Base-by-base conservation (phyloP, 1,284 basidiomycete species). In the Meripilus lineatus region DNA sequence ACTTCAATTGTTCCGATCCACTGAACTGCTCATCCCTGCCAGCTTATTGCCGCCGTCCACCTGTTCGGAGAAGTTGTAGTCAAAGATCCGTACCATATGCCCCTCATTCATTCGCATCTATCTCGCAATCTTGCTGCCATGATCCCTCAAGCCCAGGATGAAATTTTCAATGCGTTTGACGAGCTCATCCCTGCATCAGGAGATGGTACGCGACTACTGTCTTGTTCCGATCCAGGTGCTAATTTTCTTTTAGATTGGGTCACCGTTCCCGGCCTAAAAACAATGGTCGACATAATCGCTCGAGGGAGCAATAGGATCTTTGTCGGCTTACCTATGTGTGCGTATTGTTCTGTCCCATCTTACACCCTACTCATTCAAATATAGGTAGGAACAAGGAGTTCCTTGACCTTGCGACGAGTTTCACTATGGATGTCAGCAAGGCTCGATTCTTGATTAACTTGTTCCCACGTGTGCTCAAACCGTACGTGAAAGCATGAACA, bases 271-370 rank as follows among this genome's bases (percentile, higher is more conserved):
- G 58, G 56, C 24, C 57, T 59, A 44, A 44, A 54, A 44, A 51
- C 56, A 46, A 55, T 58, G 35, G 55, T 59, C 55, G 56, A 59
- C 38, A 55, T 64, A 32, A 61, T 67, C 43, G 65, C 63, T 50
- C 65, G 69, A 50, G 56, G 58, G 43, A 67, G 60, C 41, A 74
- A 67, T 45, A 68, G 72, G 24, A 47, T 68, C 26, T 74, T 74
- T 44, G 68, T 75, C n/a, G 71, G 73, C 5, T 40, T 62, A 10
- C 64, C 66, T 6, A 36, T 68, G 24, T 72, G 72, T 73, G 52
- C 47, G 59, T 59, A 41, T 32, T 26, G 4, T 25, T 7, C 38
- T 20, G 5, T 43, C 28, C 17, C n/a, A 8, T 5, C 11, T 32
- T 6, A 18, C 26, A 13, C 18, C 14, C 15, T 8, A 40, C 22